These are phyloP conservation scores for Eremochloa ophiuroides DNA, from an alignment of 176 grass and related monocot genomes.

Conservation along the genomic window DNA sequence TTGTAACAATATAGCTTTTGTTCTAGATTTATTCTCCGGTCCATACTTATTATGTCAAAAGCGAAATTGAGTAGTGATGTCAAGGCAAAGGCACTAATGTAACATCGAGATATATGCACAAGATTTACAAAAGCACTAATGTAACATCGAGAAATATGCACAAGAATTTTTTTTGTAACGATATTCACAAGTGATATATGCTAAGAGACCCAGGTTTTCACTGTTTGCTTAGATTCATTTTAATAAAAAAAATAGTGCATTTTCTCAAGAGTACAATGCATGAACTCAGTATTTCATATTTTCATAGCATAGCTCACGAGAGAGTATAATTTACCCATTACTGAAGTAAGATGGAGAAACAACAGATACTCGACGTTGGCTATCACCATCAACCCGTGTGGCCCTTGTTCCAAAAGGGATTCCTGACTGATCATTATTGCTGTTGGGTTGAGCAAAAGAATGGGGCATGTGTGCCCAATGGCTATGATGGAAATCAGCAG, in stretches of 20 bases:
- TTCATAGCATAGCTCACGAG: not conserved
- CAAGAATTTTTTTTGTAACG: not conserved
- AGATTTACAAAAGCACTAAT: not conserved
- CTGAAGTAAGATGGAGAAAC: constrained; percentile 53
- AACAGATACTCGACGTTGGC: constrained; percentile 37
- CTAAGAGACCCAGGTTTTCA: not conserved
- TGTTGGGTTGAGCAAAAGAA: constrained; percentile 53
- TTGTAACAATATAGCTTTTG: not conserved
- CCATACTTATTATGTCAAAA: not conserved
- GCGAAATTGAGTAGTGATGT: not conserved
- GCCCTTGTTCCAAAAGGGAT: constrained; percentile 56
- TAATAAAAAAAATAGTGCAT: not conserved
- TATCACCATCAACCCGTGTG: constrained; percentile 50
- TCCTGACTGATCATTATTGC: constrained; percentile 46
- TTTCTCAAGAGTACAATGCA: not conserved
- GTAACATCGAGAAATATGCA: not conserved
- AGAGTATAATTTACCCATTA: constrained; percentile 47
- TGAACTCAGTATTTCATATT: not conserved
- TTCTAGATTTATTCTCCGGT: not conserved
- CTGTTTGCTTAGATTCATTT: constrained; percentile 22
- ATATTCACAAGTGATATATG: not conserved
- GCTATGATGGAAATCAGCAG: constrained; percentile 61
- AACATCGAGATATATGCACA: not conserved
- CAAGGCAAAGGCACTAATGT: not conserved
- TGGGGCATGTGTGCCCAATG: constrained; percentile 52